Conservation (phyloP, 306 rosid genomes). For the Quercus bicolor region DNA sequence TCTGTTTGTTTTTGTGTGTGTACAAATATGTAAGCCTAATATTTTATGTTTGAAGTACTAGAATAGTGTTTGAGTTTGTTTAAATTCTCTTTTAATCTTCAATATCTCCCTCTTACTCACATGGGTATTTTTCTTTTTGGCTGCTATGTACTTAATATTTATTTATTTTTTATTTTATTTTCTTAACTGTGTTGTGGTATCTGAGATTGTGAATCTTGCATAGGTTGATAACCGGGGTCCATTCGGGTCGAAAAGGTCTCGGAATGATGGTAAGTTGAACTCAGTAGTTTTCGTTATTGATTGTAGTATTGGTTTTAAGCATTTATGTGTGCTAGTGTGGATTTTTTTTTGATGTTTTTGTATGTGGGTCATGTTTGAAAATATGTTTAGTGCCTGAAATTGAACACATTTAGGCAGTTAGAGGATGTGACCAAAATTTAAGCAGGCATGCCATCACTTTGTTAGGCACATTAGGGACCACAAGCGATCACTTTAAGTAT, state of each 20-base stretch:
- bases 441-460: too few species aligned
- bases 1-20: too few species aligned
- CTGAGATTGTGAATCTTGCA: not conserved
- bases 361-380: not conserved
- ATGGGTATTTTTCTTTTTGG: not conserved
- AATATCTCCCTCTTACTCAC: not conserved
- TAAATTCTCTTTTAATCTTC: not conserved
- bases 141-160: not conserved
- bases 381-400: too few species aligned
- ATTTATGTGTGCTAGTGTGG: not conserved
- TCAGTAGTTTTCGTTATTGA: not conserved
- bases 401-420: too few species aligned
- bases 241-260: conserved; percentile 39
- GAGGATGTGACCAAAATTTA: too few species aligned
- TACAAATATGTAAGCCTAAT: too few species aligned
- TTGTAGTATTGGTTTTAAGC: not conserved
- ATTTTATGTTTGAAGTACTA: not conserved
- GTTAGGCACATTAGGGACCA: too few species aligned
- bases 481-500: too few species aligned
- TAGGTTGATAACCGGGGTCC: conserved; percentile 42
- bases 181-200: not conserved
- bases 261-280: conserved; percentile 32
- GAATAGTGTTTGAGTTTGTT: not conserved
- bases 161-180: too few species aligned
- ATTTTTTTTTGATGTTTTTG: not conserved